Conservation (phyloP, 1,284 basidiomycete species). For the Apiotrichum gracile region DNA sequence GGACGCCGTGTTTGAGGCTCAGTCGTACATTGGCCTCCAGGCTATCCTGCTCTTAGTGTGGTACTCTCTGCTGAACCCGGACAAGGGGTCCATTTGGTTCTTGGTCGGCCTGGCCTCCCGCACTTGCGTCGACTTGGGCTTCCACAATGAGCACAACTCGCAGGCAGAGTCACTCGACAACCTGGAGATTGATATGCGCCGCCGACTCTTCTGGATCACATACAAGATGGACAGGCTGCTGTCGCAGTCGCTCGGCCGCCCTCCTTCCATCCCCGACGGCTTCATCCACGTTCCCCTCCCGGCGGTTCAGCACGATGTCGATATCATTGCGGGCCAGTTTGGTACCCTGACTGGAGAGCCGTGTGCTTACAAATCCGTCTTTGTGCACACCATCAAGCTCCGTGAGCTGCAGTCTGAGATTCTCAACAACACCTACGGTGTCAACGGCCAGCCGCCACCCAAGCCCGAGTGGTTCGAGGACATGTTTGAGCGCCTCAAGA, state of each 20-base stretch:
- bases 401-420: conserved; percentile 48
- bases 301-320: conserved; percentile 42
- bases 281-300: conserved; percentile 46
- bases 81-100: conserved; percentile 49
- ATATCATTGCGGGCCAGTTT: conserved; percentile 36
- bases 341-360: conserved; percentile 35
- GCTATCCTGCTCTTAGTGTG: conserved; percentile 47
- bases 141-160: conserved; percentile 47
- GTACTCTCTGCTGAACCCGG: conserved; percentile 48
- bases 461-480: conserved; percentile 45
- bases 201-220: conserved; percentile 46
- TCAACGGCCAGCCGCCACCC: conserved; percentile 33
- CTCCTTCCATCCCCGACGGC: conserved; percentile 47
- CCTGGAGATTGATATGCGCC: conserved; percentile 48
- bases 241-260: conserved; percentile 45
- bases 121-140: conserved; percentile 48
- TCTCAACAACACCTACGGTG: conserved; percentile 42
- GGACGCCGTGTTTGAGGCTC: conserved; percentile 46
- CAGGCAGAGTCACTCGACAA: conserved; percentile 40
- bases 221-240: conserved; percentile 49
- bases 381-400: conserved; percentile 43
- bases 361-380: conserved; percentile 46
- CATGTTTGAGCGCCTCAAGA: conserved; percentile 44
- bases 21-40: conserved; percentile 47
- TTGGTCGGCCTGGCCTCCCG: conserved; percentile 47